Evolutionary conservation across 2,329 filamentous ascomycete genomes (phyloP), one percentile per base, ranked within the genome.

Genomic region (Zasmidium cellare): DNA sequence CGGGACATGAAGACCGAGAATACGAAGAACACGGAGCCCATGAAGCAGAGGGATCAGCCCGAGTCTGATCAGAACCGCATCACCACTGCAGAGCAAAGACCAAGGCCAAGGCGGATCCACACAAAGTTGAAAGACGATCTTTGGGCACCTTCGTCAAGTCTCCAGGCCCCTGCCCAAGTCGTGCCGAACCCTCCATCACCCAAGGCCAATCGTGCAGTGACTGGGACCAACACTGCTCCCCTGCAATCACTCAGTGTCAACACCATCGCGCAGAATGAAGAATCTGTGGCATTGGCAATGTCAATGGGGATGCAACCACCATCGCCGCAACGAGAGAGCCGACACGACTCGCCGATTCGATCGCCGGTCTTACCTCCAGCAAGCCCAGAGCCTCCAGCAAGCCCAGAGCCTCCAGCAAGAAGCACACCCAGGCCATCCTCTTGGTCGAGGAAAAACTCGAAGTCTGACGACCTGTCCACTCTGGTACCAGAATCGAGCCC

Each of bases 211-310:
- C 65, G 66, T 20, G 50, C 62, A 20, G 65, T 68, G 16, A 65
- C 62, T 35, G 65, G 64, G n/a, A 67, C 63, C 3, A 57, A 57
- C 9, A 56, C 60, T n/a, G 68, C 66, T 1, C 66, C 69, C 12
- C 60, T 72, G 5, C 64, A 67, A 46, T 61, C 67, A 19, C 62
- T 71, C 24, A 68, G 60, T 51, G 63, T 68, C 50, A 71, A 71
- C 51, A 65, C 60, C 14, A 23, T 57, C 6, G 54, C 69, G 11
- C 59, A 64, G 2, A 62, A 60, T 5, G 48, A 53, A 19, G 62
- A 63, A 2, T 38, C 58, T 12, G 20, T 58, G 16, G 48, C 52
- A 1, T 24, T 63, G 20, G 56, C 64, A 2, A 48, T 63, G 46
- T 63, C 58, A 18, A 64, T 58, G 63, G 64, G 56, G 14, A 41